Conservation (phyloP, 768 basidiomycete species). For the Boletellus ananiceps region DNA sequence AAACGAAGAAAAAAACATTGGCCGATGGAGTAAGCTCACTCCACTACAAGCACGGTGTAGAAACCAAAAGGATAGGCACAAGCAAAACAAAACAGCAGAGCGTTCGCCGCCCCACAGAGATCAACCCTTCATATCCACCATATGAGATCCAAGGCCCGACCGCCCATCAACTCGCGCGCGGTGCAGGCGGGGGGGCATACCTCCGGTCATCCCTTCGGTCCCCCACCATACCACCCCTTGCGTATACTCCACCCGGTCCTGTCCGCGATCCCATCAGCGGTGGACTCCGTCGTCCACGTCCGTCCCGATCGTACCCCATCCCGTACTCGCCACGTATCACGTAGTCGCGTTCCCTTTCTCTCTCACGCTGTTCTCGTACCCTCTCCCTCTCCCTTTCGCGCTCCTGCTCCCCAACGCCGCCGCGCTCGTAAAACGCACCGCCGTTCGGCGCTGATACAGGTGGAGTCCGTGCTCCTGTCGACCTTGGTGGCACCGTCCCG, state of each 20-base stretch:
- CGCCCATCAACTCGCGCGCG: conserved; percentile 7
- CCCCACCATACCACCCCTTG: conserved; percentile 8
- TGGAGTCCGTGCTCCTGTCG: conserved; percentile 18
- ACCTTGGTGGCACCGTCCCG: conserved; percentile 5
- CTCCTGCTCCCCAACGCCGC: background rate
- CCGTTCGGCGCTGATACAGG: conserved; percentile 23
- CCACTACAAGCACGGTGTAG: too few relatives aligned
- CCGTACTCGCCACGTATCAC: conserved; percentile 23
- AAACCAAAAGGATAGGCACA: too few relatives aligned
- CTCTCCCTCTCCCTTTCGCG: conserved; percentile 8
- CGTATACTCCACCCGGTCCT: conserved; percentile 16
- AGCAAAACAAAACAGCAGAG: too few relatives aligned
- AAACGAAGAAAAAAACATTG: too few relatives aligned
- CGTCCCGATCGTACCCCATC: conserved; percentile 36
- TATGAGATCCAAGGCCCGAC: too few relatives aligned
- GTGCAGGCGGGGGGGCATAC: conserved; percentile 30
- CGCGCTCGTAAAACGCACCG: conserved; percentile 32
- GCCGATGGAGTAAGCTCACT: too few relatives aligned
- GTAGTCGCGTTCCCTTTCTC: conserved; percentile 35
- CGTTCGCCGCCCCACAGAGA: too few relatives aligned
- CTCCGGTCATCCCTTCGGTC: conserved; percentile 35
- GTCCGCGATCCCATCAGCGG: conserved; percentile 21
- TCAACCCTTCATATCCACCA: too few relatives aligned
- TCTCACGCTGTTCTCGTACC: conserved; percentile 10
- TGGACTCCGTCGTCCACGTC: conserved; percentile 24